A percentile compares a stretch with the other conserved stretches of the same genome.
Evolutionary conservation across 768 basidiomycete genomes (phyloP).

Genomic region (Butyriboletus loyo): DNA sequence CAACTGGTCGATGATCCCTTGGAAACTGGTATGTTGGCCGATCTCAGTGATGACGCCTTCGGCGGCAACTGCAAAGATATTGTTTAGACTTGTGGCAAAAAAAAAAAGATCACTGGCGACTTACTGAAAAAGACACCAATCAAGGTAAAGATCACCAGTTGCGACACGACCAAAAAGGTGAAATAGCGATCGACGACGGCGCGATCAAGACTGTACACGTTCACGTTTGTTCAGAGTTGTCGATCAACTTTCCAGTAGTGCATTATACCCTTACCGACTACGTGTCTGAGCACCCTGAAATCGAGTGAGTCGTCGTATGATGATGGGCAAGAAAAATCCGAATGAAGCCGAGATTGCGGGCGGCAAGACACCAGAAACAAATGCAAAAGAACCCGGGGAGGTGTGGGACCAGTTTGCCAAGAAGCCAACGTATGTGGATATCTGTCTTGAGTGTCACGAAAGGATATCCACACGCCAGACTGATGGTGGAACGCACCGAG

Average conservation of each 20-base stretch:
- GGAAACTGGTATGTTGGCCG: conserved; percentile 44
- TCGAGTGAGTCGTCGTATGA: conserved; percentile 79
- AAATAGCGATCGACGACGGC: conserved; percentile 92
- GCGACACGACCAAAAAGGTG: conserved; percentile 89
- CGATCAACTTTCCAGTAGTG: background rate
- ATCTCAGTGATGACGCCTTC: conserved; percentile 47
- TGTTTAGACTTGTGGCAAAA: background rate
- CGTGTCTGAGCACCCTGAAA: conserved; percentile 57
- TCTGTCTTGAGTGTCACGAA: conserved; percentile 11
- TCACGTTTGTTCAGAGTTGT: background rate
- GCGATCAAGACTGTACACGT: conserved; percentile 79
- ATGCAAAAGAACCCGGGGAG: conserved; percentile 67
- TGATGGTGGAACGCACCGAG: conserved; percentile 46
- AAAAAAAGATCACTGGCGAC: conserved; percentile 24
- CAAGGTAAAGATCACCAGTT: conserved; percentile 90
- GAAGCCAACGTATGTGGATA: conserved; percentile 66
- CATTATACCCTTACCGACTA: conserved; percentile 23
- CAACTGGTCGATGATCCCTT: conserved; percentile 44
- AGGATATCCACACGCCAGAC: background rate
- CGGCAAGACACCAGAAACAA: conserved; percentile 91
- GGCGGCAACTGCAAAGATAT: conserved; percentile 24
- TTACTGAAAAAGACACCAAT: conserved; percentile 85
- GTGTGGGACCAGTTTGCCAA: conserved; percentile 64
- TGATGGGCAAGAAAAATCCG: conserved; percentile 84
- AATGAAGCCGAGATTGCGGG: conserved; percentile 86